Evolutionary conservation across 371 early-diverging fungal species (phyloP).

Genomic region (Conidiobolus coronatus): DNA sequence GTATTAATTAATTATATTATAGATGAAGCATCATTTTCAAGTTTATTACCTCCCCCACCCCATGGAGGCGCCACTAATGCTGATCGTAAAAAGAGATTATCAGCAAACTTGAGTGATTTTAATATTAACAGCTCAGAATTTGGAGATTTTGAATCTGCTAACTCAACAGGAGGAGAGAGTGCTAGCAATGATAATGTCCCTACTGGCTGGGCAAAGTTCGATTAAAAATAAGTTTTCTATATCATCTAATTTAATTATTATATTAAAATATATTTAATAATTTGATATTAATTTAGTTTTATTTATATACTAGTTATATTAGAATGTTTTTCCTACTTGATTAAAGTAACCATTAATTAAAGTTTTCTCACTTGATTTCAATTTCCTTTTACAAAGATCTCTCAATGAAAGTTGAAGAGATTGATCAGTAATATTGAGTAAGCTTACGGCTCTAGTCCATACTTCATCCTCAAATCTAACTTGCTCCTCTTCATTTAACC

Average conservation of each 20-base stretch:
- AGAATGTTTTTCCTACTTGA: no score
- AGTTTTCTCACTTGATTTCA: no score
- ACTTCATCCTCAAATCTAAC: background rate
- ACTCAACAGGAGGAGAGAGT: background rate
- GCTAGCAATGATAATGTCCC: background rate
- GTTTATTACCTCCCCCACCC: background rate
- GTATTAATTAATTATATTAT: background rate
- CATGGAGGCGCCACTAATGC: background rate
- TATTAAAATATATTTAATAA: no score
- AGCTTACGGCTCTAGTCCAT: background rate
- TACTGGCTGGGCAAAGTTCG: slow-evolving; percentile 1
- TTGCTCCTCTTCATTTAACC: background rate
- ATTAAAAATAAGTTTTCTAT: background rate
- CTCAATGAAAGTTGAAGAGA: no score
- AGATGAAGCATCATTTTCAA: background rate
- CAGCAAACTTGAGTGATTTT: background rate
- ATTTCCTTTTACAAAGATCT: no score
- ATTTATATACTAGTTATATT: no score
- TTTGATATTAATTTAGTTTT: no score
- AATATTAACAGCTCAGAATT: background rate
- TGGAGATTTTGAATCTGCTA: background rate
- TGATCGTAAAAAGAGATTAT: no score
- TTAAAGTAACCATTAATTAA: no score
- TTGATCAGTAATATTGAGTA: background rate
- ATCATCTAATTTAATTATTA: no score